phyloP scores from a whole-genome alignment of 1,284 basidiomycete genomes.

The Leccinum angustisporum region DNA sequence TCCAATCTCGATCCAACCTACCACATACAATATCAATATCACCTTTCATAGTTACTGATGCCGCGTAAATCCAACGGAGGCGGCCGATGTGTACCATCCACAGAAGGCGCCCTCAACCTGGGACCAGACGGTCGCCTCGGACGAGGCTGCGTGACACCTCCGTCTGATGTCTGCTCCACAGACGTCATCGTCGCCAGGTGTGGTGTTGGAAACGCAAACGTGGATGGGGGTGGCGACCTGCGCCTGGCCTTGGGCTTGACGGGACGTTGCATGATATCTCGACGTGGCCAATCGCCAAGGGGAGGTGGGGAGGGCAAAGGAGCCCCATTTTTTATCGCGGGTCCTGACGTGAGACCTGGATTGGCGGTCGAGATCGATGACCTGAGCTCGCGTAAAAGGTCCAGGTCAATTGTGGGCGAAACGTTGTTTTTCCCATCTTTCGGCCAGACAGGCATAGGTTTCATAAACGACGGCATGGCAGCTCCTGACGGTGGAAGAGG shows the following conservation, averaged over 20 bases:
- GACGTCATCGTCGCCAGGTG: neutral
- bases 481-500: slow-evolving; percentile 17
- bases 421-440: neutral
- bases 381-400: slow-evolving; percentile 6
- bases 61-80: slow-evolving; percentile 36
- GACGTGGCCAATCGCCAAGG: slow-evolving; percentile 57
- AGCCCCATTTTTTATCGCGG: slow-evolving; percentile 6
- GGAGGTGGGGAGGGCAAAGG: slow-evolving; percentile 43
- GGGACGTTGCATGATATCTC: slow-evolving; percentile 44
- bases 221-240: slow-evolving; percentile 27
- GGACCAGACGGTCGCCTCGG: slow-evolving; percentile 42
- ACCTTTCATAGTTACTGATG: slow-evolving; percentile 16
- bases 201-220: slow-evolving; percentile 24
- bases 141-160: slow-evolving; percentile 22
- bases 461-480: slow-evolving; percentile 9
- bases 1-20: neutral
- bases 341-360: slow-evolving; percentile 27
- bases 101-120: slow-evolving; percentile 25
- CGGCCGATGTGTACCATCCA: slow-evolving; percentile 31
- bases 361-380: slow-evolving; percentile 35
- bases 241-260: slow-evolving; percentile 28
- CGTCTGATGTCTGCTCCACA: slow-evolving; percentile 12
- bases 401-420: slow-evolving; percentile 12
- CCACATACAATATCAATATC: neutral
- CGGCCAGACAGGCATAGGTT: slow-evolving; percentile 13